A percentile compares a stretch with the other conserved stretches of the same genome.
Conservation (phyloP, 2,329 filamentous ascomycete genomes). For the Dichotomopilus funicola region DNA sequence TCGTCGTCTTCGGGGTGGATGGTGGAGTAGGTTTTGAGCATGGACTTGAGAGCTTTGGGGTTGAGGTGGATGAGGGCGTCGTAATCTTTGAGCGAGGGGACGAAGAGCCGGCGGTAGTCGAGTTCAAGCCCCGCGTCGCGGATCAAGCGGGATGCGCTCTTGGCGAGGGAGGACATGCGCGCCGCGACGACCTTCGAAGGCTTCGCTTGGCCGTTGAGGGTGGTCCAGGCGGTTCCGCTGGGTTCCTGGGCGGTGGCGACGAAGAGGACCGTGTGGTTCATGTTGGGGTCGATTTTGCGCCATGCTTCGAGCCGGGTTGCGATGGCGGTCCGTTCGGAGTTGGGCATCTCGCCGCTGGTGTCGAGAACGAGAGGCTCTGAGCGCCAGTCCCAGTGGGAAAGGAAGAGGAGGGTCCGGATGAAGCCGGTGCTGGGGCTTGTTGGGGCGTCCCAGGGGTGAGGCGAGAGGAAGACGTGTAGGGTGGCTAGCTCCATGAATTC, state of each 20-base stretch:
- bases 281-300: conserved; percentile 79
- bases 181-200: conserved; percentile 79
- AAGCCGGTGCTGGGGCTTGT: conserved; percentile 75
- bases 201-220: conserved; percentile 41
- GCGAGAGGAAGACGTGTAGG: conserved; percentile 69
- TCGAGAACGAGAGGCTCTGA: conserved; percentile 76
- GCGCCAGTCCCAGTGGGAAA: conserved; percentile 90
- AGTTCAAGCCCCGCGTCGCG: conserved; percentile 42
- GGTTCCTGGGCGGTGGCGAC: conserved; percentile 72
- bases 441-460: conserved; percentile 73
- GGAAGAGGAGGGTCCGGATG: conserved; percentile 68
- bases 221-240: conserved; percentile 75
- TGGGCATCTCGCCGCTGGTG: conserved; percentile 57
- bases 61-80: conserved; percentile 77
- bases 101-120: conserved; percentile 59
- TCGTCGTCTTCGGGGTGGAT: conserved; percentile 18
- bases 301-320: conserved; percentile 71
- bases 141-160: conserved; percentile 62
- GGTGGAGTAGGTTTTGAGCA: conserved; percentile 33
- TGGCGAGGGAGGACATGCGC: conserved; percentile 74
- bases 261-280: conserved; percentile 78
- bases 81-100: conserved; percentile 67
- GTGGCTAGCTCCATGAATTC: conserved; percentile 82
- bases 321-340: conserved; percentile 55
- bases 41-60: conserved; percentile 41